Percentiles rank a stretch among this genome's conserved stretches.
phyloP scores from a whole-genome alignment of 2,329 filamentous ascomycete genomes.

The Chrysoporthe austroafricana region DNA sequence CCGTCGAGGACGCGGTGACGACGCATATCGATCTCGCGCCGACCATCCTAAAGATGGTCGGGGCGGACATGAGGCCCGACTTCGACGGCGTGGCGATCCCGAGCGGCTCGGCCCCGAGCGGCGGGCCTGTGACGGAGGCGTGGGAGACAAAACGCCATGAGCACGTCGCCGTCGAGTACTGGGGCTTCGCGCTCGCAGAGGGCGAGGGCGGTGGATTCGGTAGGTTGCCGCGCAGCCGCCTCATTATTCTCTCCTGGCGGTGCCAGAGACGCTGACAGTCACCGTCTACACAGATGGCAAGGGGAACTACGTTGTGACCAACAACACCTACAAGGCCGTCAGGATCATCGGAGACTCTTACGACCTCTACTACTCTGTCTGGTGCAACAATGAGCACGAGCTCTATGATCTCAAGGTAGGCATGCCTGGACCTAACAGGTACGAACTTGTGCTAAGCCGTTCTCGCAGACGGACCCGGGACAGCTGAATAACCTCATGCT shows the following conservation, averaged over 20 bases:
- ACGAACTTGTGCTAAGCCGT: neutral
- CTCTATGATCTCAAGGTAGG: slow-evolving; percentile 61
- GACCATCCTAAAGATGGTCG: slow-evolving; percentile 55
- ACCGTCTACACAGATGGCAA: slow-evolving; percentile 14
- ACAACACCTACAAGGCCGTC: slow-evolving; percentile 57
- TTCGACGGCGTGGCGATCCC: slow-evolving; percentile 62
- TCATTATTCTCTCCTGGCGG: too few species aligned
- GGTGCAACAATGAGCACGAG: slow-evolving; percentile 68
- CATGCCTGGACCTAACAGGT: neutral
- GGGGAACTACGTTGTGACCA: slow-evolving; percentile 14
- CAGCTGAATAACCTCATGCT: slow-evolving; percentile 25
- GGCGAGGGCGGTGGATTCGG: slow-evolving; percentile 31
- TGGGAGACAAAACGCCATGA: slow-evolving; percentile 42
- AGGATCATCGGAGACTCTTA: slow-evolving; percentile 55
- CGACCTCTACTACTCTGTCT: slow-evolving; percentile 65
- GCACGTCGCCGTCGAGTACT: slow-evolving; percentile 54
- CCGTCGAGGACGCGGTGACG: slow-evolving; percentile 51
- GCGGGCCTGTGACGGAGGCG: neutral
- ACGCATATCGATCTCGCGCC: slow-evolving; percentile 68
- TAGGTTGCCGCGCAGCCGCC: neutral
- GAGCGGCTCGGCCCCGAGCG: neutral
- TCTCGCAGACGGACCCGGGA: slow-evolving; percentile 21
- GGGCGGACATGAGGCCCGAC: slow-evolving; percentile 47
- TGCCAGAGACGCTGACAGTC: neutral
- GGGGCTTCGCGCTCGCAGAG: slow-evolving; percentile 43